Evolutionary conservation across 2,329 filamentous ascomycete genomes (phyloP).

Genomic region (Fusarium lateritium): DNA sequence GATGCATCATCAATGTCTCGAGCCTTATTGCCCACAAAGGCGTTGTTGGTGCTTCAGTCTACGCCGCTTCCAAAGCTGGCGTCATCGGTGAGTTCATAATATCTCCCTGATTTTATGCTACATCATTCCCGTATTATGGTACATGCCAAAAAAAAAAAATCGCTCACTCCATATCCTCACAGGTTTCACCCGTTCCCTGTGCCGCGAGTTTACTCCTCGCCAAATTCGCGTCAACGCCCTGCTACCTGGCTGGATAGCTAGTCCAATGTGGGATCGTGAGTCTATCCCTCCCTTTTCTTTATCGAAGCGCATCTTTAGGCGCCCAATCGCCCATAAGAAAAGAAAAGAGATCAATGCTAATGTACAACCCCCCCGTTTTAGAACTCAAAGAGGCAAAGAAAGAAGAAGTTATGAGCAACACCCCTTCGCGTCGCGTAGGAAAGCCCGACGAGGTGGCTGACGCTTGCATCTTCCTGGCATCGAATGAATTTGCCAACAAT

Average conservation of each 20-base stretch:
- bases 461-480: conserved; percentile 82
- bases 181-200: conserved; percentile 79
- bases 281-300: conserved; percentile 40
- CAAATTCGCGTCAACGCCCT: conserved; percentile 84
- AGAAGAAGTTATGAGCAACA: conserved; percentile 55
- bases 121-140: conserved; percentile 41
- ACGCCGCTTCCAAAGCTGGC: conserved; percentile 86
- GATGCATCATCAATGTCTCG: conserved; percentile 85
- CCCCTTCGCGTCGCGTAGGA: conserved; percentile 78
- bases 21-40: conserved; percentile 80
- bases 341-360: conserved; percentile 53
- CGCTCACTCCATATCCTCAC: conserved; percentile 37
- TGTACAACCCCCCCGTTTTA: conserved; percentile 55
- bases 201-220: conserved; percentile 71
- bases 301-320: conserved; percentile 21
- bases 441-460: conserved; percentile 81
- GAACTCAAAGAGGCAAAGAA: conserved; percentile 50
- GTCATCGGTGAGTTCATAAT: conserved; percentile 70
- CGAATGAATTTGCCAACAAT: conserved; percentile 88
- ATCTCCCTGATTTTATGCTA: conserved; percentile 33
- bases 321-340: conserved; percentile 19
- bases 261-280: conserved; percentile 82
- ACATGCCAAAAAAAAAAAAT: conserved; percentile 37
- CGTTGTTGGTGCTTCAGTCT: conserved; percentile 78
- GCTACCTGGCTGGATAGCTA: conserved; percentile 86